Evolutionary conservation across 1,284 basidiomycete genomes (phyloP).

Genomic region (Ganoderma meredithae): DNA sequence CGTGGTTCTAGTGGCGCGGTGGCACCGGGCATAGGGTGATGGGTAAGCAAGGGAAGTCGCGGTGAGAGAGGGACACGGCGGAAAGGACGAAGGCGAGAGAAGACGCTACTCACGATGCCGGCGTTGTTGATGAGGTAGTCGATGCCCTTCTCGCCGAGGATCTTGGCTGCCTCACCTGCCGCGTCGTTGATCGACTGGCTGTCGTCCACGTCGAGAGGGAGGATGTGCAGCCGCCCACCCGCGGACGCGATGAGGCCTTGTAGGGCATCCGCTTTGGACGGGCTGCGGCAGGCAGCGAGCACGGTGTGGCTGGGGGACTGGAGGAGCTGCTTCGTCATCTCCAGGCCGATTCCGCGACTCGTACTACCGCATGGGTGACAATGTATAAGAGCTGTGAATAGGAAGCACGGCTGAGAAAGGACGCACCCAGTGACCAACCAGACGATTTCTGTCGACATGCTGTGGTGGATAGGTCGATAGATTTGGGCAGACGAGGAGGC

Average conservation of each 20-base stretch:
- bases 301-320: slow-evolving; percentile 42
- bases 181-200: slow-evolving; percentile 31
- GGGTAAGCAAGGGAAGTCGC: too few relatives aligned
- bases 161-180: slow-evolving; percentile 27
- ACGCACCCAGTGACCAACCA: slow-evolving; percentile 14
- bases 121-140: slow-evolving; percentile 53
- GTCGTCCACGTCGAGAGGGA: slow-evolving; percentile 44
- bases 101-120: slow-evolving; percentile 39
- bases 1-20: background rate
- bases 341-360: slow-evolving; percentile 48
- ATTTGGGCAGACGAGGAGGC: background rate
- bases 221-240: slow-evolving; percentile 41
- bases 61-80: too few relatives aligned
- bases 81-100: background rate
- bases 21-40: background rate
- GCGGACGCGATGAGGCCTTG: slow-evolving; percentile 34
- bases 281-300: slow-evolving; percentile 47
- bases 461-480: background rate
- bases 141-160: slow-evolving; percentile 42
- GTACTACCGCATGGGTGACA: background rate
- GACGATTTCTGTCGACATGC: background rate
- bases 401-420: background rate
- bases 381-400: background rate
- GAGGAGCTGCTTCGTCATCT: slow-evolving; percentile 37
- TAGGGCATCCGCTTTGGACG: slow-evolving; percentile 40